Evolutionary conservation across 2,329 filamentous ascomycete genomes (phyloP).

Genomic region (Pleurostoma richardsiae): DNA sequence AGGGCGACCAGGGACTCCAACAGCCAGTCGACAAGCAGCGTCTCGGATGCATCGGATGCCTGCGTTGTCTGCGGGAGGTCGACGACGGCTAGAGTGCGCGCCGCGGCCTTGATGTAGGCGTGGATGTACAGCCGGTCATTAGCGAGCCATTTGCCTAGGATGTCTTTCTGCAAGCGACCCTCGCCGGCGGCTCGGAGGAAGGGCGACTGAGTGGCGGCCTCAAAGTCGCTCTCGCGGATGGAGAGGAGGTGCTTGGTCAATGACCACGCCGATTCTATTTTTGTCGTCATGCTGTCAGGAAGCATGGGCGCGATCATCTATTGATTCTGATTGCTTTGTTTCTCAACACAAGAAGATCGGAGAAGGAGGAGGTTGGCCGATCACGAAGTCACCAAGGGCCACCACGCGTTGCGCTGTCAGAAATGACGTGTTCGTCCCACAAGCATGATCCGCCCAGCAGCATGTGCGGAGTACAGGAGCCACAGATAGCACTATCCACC

Average conservation of each 20-base stretch:
- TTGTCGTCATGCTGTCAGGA: too few relatives aligned
- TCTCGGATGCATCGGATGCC: constrained; percentile 28
- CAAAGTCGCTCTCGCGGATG: constrained; percentile 39
- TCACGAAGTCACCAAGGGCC: too few relatives aligned
- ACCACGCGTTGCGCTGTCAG: too few relatives aligned
- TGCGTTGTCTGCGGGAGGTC: constrained; percentile 37
- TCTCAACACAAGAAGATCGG: too few relatives aligned
- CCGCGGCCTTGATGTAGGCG: constrained; percentile 63
- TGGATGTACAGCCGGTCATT: constrained; percentile 70
- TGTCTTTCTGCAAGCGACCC: constrained; percentile 51
- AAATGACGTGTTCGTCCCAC: too few relatives aligned
- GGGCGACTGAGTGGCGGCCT: constrained; percentile 56
- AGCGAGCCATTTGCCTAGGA: constrained; percentile 62
- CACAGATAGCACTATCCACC: too few relatives aligned
- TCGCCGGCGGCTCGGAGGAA: constrained; percentile 63
- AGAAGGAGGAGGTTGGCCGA: too few relatives aligned
- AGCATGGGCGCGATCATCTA: too few relatives aligned
- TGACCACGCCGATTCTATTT: constrained; percentile 20
- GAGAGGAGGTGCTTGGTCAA: constrained; percentile 54
- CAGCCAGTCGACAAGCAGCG: constrained; percentile 56
- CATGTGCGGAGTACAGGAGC: too few relatives aligned
- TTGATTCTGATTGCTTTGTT: too few relatives aligned
- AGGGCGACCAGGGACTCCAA: constrained; percentile 63
- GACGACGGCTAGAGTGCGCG: constrained; percentile 58
- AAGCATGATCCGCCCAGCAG: too few relatives aligned